Conservation (phyloP, 805 yeast genomes). For the Candida germanica region DNA sequence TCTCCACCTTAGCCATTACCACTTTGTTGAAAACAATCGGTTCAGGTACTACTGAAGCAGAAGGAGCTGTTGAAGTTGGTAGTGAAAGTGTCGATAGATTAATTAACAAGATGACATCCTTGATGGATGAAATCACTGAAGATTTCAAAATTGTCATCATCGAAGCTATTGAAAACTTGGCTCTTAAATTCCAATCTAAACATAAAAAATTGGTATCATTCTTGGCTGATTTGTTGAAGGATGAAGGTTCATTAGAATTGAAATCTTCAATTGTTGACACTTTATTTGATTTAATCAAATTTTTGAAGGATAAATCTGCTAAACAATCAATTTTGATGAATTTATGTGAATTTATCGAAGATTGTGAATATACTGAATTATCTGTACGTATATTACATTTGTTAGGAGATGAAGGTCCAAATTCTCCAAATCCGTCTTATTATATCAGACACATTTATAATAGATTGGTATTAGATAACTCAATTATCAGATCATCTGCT, state of each 20-base stretch:
- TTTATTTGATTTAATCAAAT: constrained; percentile 83
- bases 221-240: constrained; percentile 78
- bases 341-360: constrained; percentile 95
- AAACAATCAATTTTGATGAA: constrained; percentile 80
- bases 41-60: constrained; percentile 41
- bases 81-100: constrained; percentile 77
- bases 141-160: constrained; percentile 93
- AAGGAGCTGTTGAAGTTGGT: constrained; percentile 22
- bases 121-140: constrained; percentile 91
- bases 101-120: constrained; percentile 79
- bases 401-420: constrained; percentile 93
- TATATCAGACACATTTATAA: constrained; percentile 95
- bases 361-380: constrained; percentile 93
- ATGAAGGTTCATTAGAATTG: constrained; percentile 85
- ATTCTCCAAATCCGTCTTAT: constrained; percentile 77
- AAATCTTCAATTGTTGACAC: constrained; percentile 91
- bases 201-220: constrained; percentile 79
- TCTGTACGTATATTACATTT: constrained; percentile 89
- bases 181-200: constrained; percentile 89
- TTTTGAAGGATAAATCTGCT: constrained; percentile 68
- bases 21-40: constrained; percentile 94
- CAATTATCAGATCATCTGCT: constrained; percentile 93
- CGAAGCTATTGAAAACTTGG: constrained; percentile 89
- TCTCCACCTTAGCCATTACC: constrained; percentile 96
- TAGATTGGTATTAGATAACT: constrained; percentile 93